Evolutionary conservation across 2,329 filamentous ascomycete species (phyloP).

Genomic region (Trichophyton mentagrophytes): DNA sequence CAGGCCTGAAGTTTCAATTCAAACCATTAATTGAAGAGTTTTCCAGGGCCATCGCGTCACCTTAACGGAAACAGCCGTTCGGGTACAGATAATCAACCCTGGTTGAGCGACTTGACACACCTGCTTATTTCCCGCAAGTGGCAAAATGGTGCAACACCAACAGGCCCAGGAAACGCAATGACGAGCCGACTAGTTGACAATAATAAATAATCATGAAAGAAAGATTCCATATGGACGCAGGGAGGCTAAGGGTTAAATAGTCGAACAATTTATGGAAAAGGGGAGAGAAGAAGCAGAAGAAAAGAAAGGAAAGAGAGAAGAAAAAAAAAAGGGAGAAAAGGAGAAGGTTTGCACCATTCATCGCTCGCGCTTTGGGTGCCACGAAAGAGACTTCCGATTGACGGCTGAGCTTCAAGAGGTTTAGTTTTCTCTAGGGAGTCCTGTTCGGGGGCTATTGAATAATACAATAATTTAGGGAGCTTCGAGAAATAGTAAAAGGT

Average conservation of each 20-base stretch:
- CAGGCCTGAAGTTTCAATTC: neutral
- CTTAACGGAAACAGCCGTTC: neutral
- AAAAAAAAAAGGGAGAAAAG: neutral
- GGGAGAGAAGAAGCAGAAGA: neutral
- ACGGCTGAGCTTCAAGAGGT: too few species aligned
- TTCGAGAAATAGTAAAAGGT: too few species aligned
- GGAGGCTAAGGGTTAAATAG: neutral
- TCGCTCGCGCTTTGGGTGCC: neutral
- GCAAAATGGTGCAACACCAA: neutral
- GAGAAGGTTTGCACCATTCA: neutral
- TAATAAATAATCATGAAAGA: neutral
- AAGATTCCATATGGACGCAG: neutral
- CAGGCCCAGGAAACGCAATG: neutral
- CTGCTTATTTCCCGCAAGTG: constrained; percentile 1
- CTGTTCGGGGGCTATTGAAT: too few species aligned
- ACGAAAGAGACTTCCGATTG: too few species aligned
- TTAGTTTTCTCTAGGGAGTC: too few species aligned
- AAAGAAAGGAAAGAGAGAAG: neutral
- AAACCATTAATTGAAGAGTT: neutral
- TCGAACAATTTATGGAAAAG: neutral
- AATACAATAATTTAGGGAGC: too few species aligned
- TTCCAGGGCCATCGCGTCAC: neutral
- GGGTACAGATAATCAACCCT: neutral
- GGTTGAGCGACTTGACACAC: neutral
- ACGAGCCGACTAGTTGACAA: neutral